Conservation (phyloP, 495 filamentous ascomycete genomes). For the Emericellopsis terricola region DNA sequence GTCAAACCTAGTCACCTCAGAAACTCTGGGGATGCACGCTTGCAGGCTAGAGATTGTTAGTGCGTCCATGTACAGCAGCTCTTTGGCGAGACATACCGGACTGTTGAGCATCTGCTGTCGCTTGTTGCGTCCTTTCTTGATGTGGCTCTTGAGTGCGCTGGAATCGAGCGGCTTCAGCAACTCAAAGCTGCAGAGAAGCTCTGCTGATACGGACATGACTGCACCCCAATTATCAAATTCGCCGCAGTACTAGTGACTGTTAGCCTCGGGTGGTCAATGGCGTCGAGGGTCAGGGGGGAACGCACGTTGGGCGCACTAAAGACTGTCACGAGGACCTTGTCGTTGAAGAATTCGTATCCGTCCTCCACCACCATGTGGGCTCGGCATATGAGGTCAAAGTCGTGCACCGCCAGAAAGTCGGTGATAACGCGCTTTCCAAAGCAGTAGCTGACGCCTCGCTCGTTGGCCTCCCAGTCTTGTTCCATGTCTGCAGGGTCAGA, state of each 20-base stretch:
- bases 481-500: slow-evolving; percentile 98
- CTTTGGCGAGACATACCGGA: slow-evolving; percentile 72
- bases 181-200: slow-evolving; percentile 94
- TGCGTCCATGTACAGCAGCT: slow-evolving; percentile 3
- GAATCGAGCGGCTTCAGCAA: slow-evolving; percentile 91
- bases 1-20: too few species aligned
- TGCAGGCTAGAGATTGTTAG: slow-evolving; percentile 16
- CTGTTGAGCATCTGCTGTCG: slow-evolving; percentile 79
- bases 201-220: slow-evolving; percentile 90
- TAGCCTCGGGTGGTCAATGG: slow-evolving; percentile 8
- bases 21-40: slow-evolving; percentile 33
- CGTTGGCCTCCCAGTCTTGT: slow-evolving; percentile 93
- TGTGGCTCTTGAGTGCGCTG: slow-evolving; percentile 93
- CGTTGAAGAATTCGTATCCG: slow-evolving; percentile 97
- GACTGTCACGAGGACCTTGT: slow-evolving; percentile 87
- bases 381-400: slow-evolving; percentile 93
- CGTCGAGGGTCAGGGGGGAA: slow-evolving; percentile 5
- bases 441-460: slow-evolving; percentile 94
- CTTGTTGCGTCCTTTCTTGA: slow-evolving; percentile 94
- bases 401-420: slow-evolving; percentile 84
- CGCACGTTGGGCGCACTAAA: slow-evolving; percentile 96
- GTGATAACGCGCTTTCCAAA: slow-evolving; percentile 98
- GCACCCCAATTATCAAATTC: slow-evolving; percentile 99
- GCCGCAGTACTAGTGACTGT: slow-evolving; percentile 66
- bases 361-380: slow-evolving; percentile 99